phyloP scores from a whole-genome alignment of 306 rosid species.

The Gynostemma pentaphyllum region DNA sequence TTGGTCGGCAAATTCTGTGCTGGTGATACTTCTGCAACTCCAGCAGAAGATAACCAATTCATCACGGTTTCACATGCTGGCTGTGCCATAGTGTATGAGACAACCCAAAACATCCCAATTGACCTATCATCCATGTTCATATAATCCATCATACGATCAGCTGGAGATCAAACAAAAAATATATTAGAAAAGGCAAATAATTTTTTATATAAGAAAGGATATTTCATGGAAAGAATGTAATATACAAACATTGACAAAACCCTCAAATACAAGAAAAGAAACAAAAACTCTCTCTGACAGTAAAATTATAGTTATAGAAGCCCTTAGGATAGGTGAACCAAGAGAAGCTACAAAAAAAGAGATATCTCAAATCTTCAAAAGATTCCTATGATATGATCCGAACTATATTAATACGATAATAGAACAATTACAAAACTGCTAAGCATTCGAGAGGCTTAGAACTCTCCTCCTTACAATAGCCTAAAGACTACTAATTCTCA shows the following conservation, averaged over 20 bases:
- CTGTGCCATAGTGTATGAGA: constrained; percentile 96
- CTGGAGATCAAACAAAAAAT: constrained; percentile 24
- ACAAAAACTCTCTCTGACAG: too few species aligned
- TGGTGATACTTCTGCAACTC: constrained; percentile 42
- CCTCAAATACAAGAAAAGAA: background rate
- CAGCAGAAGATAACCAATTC: constrained; percentile 71
- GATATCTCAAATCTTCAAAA: too few species aligned
- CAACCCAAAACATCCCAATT: constrained; percentile 99
- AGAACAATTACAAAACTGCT: too few species aligned
- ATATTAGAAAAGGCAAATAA: background rate
- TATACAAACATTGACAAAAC: background rate
- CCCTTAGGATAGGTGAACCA: too few species aligned
- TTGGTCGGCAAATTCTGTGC: constrained; percentile 58
- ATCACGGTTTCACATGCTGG: constrained; percentile 94
- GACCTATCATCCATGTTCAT: constrained; percentile 98
- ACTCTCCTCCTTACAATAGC: too few species aligned
- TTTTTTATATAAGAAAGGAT: background rate
- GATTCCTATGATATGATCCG: too few species aligned
- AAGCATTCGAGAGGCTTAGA: too few species aligned
- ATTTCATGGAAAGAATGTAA: background rate
- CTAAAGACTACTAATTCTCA: too few species aligned
- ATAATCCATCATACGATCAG: constrained; percentile 90
- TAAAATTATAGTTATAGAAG: too few species aligned
- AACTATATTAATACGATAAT: too few species aligned
- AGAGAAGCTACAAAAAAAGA: too few species aligned